Percentiles rank a stretch among this genome's conserved stretches.
Evolutionary conservation across 192 early-diverging fungal genomes (phyloP).

Genomic region (Podila epigama): DNA sequence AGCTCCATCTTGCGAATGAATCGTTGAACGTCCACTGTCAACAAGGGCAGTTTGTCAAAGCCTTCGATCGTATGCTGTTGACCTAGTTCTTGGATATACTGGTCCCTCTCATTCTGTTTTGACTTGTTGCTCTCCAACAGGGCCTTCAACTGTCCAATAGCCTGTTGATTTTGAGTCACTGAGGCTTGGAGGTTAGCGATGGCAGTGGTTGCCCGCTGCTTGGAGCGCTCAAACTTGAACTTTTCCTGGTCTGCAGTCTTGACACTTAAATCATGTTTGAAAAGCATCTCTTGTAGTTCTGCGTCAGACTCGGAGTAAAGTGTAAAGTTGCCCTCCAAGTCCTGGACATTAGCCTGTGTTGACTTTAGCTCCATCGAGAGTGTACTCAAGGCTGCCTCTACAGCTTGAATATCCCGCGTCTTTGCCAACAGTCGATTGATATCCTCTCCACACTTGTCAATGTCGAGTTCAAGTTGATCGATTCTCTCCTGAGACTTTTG

Average conservation of each 20-base stretch:
- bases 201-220: slow-evolving; percentile 17
- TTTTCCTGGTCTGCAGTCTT: slow-evolving; percentile 44
- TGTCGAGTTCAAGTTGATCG: slow-evolving; percentile 52
- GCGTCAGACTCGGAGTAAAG: slow-evolving; percentile 63
- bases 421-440: slow-evolving; percentile 45
- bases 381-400: slow-evolving; percentile 52
- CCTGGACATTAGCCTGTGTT: slow-evolving; percentile 6
- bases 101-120: slow-evolving; percentile 53
- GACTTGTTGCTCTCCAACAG: slow-evolving; percentile 37
- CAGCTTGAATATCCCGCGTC: slow-evolving; percentile 54
- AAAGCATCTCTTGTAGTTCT: slow-evolving; percentile 65
- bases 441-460: slow-evolving; percentile 36
- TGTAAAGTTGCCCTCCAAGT: slow-evolving; percentile 32
- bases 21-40: slow-evolving; percentile 43
- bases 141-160: slow-evolving; percentile 64
- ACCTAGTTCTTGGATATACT: slow-evolving; percentile 51
- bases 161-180: slow-evolving; percentile 44
- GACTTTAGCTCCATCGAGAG: slow-evolving; percentile 51
- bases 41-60: slow-evolving; percentile 45
- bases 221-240: slow-evolving; percentile 19
- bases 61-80: slow-evolving; percentile 47
- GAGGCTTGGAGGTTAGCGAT: slow-evolving; percentile 42
- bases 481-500: slow-evolving; percentile 43
- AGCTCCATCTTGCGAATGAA: slow-evolving; percentile 57
- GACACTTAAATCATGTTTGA: slow-evolving; percentile 47